Evolutionary conservation across 1,139 yeast genomes (phyloP).

Genomic region (Taphrina communis): DNA sequence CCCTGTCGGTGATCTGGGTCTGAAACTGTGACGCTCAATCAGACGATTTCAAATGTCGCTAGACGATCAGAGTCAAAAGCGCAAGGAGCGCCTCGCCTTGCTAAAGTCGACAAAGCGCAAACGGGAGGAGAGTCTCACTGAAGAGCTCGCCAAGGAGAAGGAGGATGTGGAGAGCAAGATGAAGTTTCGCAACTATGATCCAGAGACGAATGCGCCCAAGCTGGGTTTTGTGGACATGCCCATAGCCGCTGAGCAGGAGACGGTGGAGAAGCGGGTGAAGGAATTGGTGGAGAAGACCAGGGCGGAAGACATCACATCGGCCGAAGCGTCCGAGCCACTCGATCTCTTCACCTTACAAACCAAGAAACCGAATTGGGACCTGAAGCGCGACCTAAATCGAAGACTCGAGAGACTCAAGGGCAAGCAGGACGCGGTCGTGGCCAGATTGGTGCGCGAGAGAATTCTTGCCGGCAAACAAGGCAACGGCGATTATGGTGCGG

Average conservation of each 20-base stretch:
- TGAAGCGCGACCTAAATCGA: conserved; percentile 54
- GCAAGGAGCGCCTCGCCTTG: conserved; percentile 36
- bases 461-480: conserved; percentile 23
- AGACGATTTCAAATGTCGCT: conserved; percentile 16
- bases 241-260: conserved; percentile 48
- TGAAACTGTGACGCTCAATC: too few species aligned
- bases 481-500: background rate
- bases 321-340: conserved; percentile 17
- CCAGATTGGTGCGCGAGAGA: conserved; percentile 54
- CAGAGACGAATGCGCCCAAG: conserved; percentile 50
- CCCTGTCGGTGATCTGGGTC: too few species aligned
- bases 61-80: conserved; percentile 32
- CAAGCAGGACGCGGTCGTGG: conserved; percentile 53
- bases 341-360: conserved; percentile 49
- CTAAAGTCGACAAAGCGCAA: conserved; percentile 33
- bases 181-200: conserved; percentile 52
- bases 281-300: conserved; percentile 43
- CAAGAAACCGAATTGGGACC: conserved; percentile 53
- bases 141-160: conserved; percentile 14
- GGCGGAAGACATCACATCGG: conserved; percentile 44
- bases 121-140: conserved; percentile 5
- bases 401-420: conserved; percentile 53
- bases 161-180: conserved; percentile 12
- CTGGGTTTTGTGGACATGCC: conserved; percentile 53
- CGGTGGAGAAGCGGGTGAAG: conserved; percentile 48